Base-by-base conservation (phyloP, 768 basidiomycete species). In the Lactarius trivialis region DNA sequence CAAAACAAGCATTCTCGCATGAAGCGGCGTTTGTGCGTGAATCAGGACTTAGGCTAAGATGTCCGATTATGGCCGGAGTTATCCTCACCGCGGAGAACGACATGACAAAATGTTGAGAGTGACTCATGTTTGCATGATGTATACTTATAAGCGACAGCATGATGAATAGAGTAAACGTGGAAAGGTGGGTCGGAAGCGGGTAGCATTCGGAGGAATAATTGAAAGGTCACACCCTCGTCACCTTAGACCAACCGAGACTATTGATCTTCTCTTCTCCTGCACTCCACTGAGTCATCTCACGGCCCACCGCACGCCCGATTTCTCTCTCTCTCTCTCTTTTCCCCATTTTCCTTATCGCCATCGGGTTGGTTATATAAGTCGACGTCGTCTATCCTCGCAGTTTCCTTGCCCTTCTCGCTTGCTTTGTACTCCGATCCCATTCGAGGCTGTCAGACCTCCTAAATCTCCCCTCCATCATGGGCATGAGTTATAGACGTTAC, bases 401-500 rank as follows among this genome's bases (percentile, higher is more conserved):
- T 49, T 54, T 49, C 15, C 43, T 63, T 34, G 39, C 54, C 59
- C 63, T 52, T 36, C 63, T 64, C 60, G 5, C 21, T 43, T 12
- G 39, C 60, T 48, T 53, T 52, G 55, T 30, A 28, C 49, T 21
- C 30, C 24, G n/a, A 41, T 60, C 54, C 63, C 54, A 59, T 55
- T 55, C 54, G 24, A 26, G 39, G 49, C 49, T 15, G 32, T 37
- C 60, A 56, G 33, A 15, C 36, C 58, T 53, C 60, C 50, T 48
- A 28, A 67, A 30, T 65, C 68, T 26, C 26, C 56, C 30, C 48
- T 39, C 30, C 33, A 69, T 67, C 69, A 95, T 95, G 93, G 93
- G 93, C 71, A 88, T 93, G 86, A 89, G 82, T 70, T 93, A 91
- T 74, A 86, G 90, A 71, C 85, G 85, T 61, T 95, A 93, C 77